Percentiles rank a stretch among this genome's conserved stretches.
Conservation (phyloP, 495 filamentous ascomycete genomes). For the Xylaria curta region DNA sequence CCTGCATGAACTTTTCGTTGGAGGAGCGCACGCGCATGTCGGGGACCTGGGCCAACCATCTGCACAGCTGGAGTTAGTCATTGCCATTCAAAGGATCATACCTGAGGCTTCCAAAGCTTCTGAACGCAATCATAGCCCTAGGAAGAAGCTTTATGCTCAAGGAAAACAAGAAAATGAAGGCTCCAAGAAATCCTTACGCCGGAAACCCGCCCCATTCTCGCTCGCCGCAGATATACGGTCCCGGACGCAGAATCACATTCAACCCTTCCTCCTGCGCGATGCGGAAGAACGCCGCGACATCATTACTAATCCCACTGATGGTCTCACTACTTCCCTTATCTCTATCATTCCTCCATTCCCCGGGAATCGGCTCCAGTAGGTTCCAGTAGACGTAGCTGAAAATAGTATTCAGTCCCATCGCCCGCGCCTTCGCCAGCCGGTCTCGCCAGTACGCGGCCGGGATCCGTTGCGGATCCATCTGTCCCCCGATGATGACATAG, state of each 20-base stretch:
- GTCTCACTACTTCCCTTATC: not conserved
- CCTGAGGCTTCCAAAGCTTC: not conserved
- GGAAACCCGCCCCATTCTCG: conserved; percentile 58
- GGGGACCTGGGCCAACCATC: conserved; percentile 48
- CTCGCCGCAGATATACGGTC: conserved; percentile 57
- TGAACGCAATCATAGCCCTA: not conserved
- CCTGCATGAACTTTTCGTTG: conserved; percentile 46
- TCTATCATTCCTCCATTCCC: conserved; percentile 38
- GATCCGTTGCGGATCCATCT: conserved; percentile 58
- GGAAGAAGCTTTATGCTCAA: not conserved
- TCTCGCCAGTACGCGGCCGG: conserved; percentile 51
- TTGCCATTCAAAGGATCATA: not conserved
- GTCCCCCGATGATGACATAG: conserved; percentile 54
- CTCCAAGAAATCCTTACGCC: conserved; percentile 21
- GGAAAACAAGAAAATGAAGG: not conserved
- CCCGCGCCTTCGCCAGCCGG: conserved; percentile 47
- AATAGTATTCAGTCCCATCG: conserved; percentile 57
- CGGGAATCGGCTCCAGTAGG: conserved; percentile 46
- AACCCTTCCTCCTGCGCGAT: conserved; percentile 51
- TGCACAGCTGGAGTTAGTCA: not conserved
- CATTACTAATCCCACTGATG: conserved; percentile 39
- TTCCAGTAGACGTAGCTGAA: conserved; percentile 59
- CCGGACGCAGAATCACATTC: conserved; percentile 51
- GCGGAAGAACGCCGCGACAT: conserved; percentile 51
- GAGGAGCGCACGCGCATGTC: conserved; percentile 49